A percentile compares a stretch with the other conserved stretches of the same genome.
Evolutionary conservation across 345 rosid species (phyloP).

Genomic region (Durio zibethinus): DNA sequence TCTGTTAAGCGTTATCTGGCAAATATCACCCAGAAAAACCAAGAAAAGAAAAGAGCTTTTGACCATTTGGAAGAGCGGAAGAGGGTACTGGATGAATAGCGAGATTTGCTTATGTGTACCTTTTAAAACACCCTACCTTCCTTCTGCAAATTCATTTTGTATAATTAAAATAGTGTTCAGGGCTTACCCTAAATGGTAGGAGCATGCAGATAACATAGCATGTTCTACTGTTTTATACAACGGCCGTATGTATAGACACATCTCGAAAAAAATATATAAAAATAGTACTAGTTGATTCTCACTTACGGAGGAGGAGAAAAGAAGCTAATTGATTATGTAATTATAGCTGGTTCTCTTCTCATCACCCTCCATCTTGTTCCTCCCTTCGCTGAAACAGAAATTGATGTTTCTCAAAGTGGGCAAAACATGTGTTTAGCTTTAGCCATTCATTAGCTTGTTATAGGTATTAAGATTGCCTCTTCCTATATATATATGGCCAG

Average conservation of each 20-base stretch:
- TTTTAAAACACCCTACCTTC: slow-evolving; percentile 14
- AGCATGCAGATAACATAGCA: slow-evolving; percentile 5
- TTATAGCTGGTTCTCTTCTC: background rate
- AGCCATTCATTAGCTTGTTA: too few relatives aligned
- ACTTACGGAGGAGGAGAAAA: background rate
- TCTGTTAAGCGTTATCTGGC: slow-evolving; percentile 42
- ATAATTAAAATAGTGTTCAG: background rate
- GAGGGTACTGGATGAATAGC: slow-evolving; percentile 27
- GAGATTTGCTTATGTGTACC: slow-evolving; percentile 9
- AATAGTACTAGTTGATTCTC: background rate
- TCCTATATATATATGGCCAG: too few relatives aligned
- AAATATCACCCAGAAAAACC: slow-evolving; percentile 24
- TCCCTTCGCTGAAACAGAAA: too few relatives aligned
- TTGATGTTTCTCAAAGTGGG: too few relatives aligned
- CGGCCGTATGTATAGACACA: background rate
- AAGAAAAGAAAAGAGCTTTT: slow-evolving; percentile 30
- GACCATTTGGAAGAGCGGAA: slow-evolving; percentile 41
- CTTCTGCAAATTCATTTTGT: slow-evolving; percentile 11
- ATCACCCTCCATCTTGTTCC: background rate
- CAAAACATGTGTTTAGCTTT: too few relatives aligned
- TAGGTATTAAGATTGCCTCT: too few relatives aligned
- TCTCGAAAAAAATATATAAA: background rate
- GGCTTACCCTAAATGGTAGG: background rate
- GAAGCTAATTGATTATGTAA: background rate
- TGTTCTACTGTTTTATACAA: background rate